Evolutionary conservation across 805 yeast genomes (phyloP).

Genomic region (Cyberlindnera maritima): DNA sequence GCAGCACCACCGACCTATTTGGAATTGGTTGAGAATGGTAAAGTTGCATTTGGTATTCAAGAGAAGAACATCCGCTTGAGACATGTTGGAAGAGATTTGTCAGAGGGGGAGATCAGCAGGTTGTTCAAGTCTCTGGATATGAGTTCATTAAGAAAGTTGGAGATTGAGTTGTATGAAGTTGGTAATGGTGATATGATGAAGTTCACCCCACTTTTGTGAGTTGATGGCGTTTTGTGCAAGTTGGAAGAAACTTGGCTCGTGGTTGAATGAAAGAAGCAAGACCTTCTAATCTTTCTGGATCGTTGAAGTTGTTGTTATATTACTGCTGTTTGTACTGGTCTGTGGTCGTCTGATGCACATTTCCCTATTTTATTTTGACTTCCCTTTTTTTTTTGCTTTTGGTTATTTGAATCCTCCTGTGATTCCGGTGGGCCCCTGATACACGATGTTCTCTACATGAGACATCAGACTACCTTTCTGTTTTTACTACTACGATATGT

Average conservation of each 20-base stretch:
- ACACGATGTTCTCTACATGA: not conserved
- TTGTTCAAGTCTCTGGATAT: slow-evolving; percentile 19
- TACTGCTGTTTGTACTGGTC: not conserved
- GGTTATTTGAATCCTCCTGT: not conserved
- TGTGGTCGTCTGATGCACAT: not conserved
- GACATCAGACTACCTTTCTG: not conserved
- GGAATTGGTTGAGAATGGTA: slow-evolving; percentile 79
- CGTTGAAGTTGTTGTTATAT: not conserved
- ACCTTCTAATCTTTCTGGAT: too few relatives aligned
- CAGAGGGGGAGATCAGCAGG: slow-evolving; percentile 18
- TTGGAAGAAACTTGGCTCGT: too few relatives aligned
- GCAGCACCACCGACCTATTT: slow-evolving; percentile 77
- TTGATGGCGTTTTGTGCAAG: too few relatives aligned
- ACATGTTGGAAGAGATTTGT: slow-evolving; percentile 16
- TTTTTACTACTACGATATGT: slow-evolving; percentile 1
- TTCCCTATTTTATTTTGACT: not conserved
- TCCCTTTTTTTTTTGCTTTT: not conserved
- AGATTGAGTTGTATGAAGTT: slow-evolving; percentile 24
- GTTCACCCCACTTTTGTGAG: slow-evolving; percentile 28
- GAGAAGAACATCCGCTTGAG: slow-evolving; percentile 20
- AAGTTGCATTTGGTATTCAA: slow-evolving; percentile 52
- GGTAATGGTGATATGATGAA: slow-evolving; percentile 13
- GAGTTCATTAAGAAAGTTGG: slow-evolving; percentile 6
- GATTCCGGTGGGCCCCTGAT: slow-evolving; percentile 2
- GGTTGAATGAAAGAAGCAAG: too few relatives aligned